Conservation (phyloP, 2,329 filamentous ascomycete species). For the Fusarium sp. region DNA sequence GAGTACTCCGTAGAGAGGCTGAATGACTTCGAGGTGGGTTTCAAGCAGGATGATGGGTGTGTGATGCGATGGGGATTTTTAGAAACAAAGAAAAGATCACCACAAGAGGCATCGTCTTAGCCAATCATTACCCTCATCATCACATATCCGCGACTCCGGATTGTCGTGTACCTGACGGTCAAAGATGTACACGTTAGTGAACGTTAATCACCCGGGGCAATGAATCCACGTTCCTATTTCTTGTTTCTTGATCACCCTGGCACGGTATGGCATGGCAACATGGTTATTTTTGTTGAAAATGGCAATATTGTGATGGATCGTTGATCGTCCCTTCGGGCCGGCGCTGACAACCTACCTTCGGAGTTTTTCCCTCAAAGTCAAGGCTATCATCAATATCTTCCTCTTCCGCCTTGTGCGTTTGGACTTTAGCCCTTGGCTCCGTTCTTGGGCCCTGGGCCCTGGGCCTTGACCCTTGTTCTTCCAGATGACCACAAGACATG, state of each 20-base stretch:
- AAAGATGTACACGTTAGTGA: conserved; percentile 15
- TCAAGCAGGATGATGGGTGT: conserved; percentile 39
- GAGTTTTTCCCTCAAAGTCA: conserved; percentile 36
- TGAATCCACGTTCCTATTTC: conserved; percentile 21
- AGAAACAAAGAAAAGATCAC: conserved; percentile 8
- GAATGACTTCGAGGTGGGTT: conserved; percentile 6
- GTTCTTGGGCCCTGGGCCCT: too few species aligned
- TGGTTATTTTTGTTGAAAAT: conserved; percentile 17
- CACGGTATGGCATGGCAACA: conserved; percentile 18
- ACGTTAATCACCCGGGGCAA: conserved; percentile 25
- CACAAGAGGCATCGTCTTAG: conserved; percentile 5
- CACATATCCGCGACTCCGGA: conserved; percentile 12
- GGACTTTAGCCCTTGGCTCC: conserved; percentile 12
- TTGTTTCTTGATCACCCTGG: conserved; percentile 24
- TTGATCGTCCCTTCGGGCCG: conserved; percentile 26
- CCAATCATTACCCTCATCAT: conserved; percentile 22
- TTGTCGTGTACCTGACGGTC: conserved; percentile 32
- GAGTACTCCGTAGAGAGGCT: conserved; percentile 20
- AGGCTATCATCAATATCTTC: conserved; percentile 24
- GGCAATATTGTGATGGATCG: conserved; percentile 29
- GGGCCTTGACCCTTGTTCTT: conserved; percentile 2
- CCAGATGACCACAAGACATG: conserved; percentile 12
- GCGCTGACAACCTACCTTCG: conserved; percentile 35
- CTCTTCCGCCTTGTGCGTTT: conserved; percentile 15
- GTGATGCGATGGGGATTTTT: conserved; percentile 23